A percentile compares a stretch with the other conserved stretches of the same genome.
These are phyloP conservation scores for Cyclotella sp. DNA, from an alignment of 108 stramenopile genomes.

Conservation along the genomic window DNA sequence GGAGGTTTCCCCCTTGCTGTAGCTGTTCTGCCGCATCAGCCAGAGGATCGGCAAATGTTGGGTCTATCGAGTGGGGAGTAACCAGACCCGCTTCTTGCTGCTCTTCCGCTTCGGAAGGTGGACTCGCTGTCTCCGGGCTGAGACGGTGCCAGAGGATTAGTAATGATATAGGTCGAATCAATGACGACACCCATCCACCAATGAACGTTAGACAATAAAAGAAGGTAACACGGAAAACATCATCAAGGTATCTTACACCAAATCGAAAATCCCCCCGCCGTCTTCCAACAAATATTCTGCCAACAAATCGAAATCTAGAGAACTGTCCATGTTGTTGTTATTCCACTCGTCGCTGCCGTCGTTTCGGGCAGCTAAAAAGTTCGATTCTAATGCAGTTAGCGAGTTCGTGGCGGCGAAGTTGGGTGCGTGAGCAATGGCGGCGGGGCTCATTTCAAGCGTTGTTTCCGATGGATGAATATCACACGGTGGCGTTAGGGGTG, in stretches of 20 bases:
- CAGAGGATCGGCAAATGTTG: conserved; percentile 36
- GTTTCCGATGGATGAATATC: not conserved
- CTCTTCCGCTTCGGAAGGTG: not conserved
- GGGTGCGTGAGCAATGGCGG: conserved; percentile 9
- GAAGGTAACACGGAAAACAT: not conserved
- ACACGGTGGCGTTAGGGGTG: not conserved
- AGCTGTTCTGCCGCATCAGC: conserved; percentile 31
- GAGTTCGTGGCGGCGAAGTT: conserved; percentile 6
- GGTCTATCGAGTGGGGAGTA: conserved; percentile 42
- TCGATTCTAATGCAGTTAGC: conserved; percentile 3
- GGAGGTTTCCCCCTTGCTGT: conserved; percentile 16
- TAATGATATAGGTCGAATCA: not conserved
- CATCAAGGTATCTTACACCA: conserved; percentile 58
- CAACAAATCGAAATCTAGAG: conserved; percentile 84
- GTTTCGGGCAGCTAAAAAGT: conserved; percentile 18
- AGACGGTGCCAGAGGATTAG: conserved; percentile 1
- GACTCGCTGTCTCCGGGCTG: conserved; percentile 14
- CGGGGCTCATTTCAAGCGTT: conserved; percentile 24
- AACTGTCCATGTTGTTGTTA: conserved; percentile 40
- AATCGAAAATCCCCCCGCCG: conserved; percentile 65
- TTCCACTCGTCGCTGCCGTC: conserved; percentile 4
- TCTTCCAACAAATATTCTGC: conserved; percentile 89
- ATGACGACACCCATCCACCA: conserved; percentile 2
- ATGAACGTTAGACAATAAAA: not conserved
- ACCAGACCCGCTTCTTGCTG: conserved; percentile 33